Base-by-base conservation (phyloP, 1,139 yeast genomes). In the Cylindricascospora bacillispora region DNA sequence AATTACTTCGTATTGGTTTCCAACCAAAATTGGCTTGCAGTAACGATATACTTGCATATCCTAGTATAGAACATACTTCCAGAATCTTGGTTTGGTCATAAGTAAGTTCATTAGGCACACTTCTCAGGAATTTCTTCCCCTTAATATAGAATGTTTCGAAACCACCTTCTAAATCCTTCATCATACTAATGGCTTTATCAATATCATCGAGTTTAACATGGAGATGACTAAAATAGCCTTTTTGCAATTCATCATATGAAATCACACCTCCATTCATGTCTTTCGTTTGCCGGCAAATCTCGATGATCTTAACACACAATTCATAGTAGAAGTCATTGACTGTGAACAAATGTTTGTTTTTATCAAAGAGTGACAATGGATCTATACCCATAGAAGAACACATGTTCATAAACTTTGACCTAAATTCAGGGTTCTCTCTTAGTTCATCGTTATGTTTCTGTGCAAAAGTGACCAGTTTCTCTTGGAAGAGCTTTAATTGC, bases 301-400 rank as follows among this genome's bases (percentile, higher is more conserved):
- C 93, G 18, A 82, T 76, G 10, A 82, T 62, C 33, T 75, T 67
- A 7, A 82, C 80, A 1, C 82, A 71, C 21, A 85, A 56, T 26
- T 77, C 83, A 36, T 73, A 68, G 39, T 64, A 62, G 44, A 67
- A 74, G 41, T 76, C 82, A 14, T 65, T 63, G n/a, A 59, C 62
- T 29, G 61, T 46, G 46, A 53, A 38, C 47, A 59, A 29, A 65
- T 59, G 55, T 23, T 45, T 43, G 31, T 51, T 47, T 25, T 39
- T 44, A 27, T 51, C 51, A 28, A 49, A 51, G 11, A 52, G 23
- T 22, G 75, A 76, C 24, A 82, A 53, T 1, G 93, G 89, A 48
- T 83, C 93, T n/a, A 82, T 73, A 1, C 93, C 94, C 13, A 81
- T 74, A 45, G 78, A 73, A 14, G 66, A 62, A 44, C 93, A 80